Evolutionary conservation across 2,329 filamentous ascomycete species (phyloP), one percentile per base, ranked within the genome.

Genomic region (Sporothrix phasma): DNA sequence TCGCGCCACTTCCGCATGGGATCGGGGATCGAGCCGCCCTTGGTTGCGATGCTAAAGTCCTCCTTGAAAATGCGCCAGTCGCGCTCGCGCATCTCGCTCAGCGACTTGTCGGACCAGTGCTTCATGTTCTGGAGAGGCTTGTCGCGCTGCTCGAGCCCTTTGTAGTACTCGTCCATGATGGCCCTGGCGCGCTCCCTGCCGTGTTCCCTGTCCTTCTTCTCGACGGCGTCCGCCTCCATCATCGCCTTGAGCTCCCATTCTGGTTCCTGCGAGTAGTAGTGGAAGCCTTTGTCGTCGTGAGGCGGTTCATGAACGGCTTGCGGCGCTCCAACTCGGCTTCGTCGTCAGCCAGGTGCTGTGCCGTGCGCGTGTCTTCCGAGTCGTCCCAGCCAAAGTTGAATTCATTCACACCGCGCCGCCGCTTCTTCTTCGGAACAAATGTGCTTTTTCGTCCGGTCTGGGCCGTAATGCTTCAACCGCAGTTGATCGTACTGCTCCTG

Each of bases 1-100:
- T 99, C 94, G 54, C 83, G 73, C 94, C 94, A 99, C 69, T 82
- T 91, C 59, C 94, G 91, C 92, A 99, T 97, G 0, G 94, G 94
- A 71, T 97, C 93, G 0, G 94, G 94, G 64, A 97, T 91, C 29
- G 83, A 82, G 49, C 93, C 93, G 65, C 94, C 94, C 75, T 96
- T 97, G 8, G 92, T 97, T 46, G 88, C 83, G 73, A 99, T 99
- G 70, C 94, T 95, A 78, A 96, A 97, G 76, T 99, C 92, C 75
- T 97, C 94, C 77, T 97, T 99, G 85, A 99, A 97, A 70, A 99
- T 97, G 73, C 94, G 90, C 94, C 94, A 99, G 76, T 99, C 94
- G 74, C 94, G 84, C 77, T 97, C 92, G 67, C 91, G 89, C 94
- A 99, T 99, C 71, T 96, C 90, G 15, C 89, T 86, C 67, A 97